Percentiles rank a stretch among this genome's conserved stretches.
phyloP scores from a whole-genome alignment of 169 alveolate species.

The Plasmodium vinckei region DNA sequence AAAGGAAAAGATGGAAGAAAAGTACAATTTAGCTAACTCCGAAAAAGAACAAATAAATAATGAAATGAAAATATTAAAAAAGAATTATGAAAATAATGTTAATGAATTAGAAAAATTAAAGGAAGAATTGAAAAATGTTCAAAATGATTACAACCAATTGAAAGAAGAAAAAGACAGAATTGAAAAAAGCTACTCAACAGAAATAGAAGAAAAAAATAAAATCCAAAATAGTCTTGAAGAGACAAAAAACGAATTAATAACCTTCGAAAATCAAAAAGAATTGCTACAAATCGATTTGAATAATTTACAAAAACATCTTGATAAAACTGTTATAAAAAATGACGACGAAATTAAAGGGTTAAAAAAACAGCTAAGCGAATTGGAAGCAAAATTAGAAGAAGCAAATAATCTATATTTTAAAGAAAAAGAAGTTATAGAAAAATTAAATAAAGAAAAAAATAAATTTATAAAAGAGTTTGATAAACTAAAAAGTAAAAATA shows the following conservation, averaged over 20 bases:
- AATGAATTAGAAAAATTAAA: conserved; percentile 6
- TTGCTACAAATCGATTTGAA: not conserved
- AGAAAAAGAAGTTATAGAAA: conserved; percentile 63
- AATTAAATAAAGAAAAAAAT: conserved; percentile 40
- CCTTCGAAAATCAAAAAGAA: conserved; percentile 2
- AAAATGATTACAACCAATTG: conserved; percentile 14
- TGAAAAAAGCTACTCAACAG: not conserved
- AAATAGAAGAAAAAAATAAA: conserved; percentile 16
- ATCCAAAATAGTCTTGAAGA: conserved; percentile 17
- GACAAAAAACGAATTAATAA: conserved; percentile 5
- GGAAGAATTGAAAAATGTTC: not conserved
- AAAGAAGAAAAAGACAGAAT: conserved; percentile 24
- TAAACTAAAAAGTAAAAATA: conserved; percentile 44
- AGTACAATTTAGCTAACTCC: not conserved
- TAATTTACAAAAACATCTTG: conserved; percentile 20
- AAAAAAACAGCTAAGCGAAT: conserved; percentile 7
- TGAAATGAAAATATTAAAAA: conserved; percentile 1
- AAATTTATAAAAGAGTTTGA: conserved; percentile 60
- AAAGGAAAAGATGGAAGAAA: conserved; percentile 29
- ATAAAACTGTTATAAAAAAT: not conserved
- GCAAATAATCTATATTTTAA: conserved; percentile 14
- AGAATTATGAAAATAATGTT: conserved; percentile 9
- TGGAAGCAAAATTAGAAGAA: conserved; percentile 38
- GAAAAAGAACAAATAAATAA: conserved; percentile 29
- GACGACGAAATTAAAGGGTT: conserved; percentile 14